Percentiles rank a stretch among this genome's conserved stretches.
Evolutionary conservation across 495 filamentous ascomycete genomes (phyloP).

Genomic region (Lasiosphaeris hirsuta): DNA sequence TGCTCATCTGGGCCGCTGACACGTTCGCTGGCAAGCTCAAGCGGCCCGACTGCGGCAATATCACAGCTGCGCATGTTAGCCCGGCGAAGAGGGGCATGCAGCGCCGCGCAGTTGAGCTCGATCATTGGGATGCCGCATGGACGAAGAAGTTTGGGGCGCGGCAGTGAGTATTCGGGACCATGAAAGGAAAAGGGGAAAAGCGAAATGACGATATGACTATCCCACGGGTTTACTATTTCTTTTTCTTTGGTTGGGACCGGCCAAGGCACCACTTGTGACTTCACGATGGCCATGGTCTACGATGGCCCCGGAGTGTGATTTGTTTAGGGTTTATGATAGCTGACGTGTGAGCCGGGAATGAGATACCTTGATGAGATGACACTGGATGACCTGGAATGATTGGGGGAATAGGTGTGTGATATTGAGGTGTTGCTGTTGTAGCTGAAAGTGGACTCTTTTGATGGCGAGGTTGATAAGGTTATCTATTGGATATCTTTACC

Average conservation of each 20-base stretch:
- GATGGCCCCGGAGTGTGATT: too few relatives aligned
- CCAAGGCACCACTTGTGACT: not conserved
- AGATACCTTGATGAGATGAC: too few relatives aligned
- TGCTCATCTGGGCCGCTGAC: slow-evolving; percentile 49
- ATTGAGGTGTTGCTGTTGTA: too few relatives aligned
- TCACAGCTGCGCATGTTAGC: slow-evolving; percentile 34
- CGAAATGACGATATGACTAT: slow-evolving; percentile 11
- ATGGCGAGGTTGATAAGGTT: too few relatives aligned
- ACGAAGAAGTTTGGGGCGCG: slow-evolving; percentile 35
- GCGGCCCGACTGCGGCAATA: slow-evolving; percentile 42
- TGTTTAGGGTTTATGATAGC: too few relatives aligned
- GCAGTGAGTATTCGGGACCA: slow-evolving; percentile 1
- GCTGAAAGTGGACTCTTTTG: too few relatives aligned
- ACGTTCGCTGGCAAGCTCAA: slow-evolving; percentile 40
- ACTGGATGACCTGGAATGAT: too few relatives aligned
- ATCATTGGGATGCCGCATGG: slow-evolving; percentile 36
- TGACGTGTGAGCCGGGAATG: too few relatives aligned
- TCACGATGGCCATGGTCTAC: too few relatives aligned
- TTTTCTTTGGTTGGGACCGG: not conserved
- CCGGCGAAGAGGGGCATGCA: slow-evolving; percentile 9
- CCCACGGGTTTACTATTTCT: not conserved
- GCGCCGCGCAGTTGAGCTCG: slow-evolving; percentile 41
- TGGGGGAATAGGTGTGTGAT: too few relatives aligned
- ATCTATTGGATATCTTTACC: too few relatives aligned
- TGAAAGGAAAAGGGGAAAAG: slow-evolving; percentile 1